phyloP scores from a whole-genome alignment of 1,139 yeast species.

The Zhuliangozyma blackwelliae region DNA sequence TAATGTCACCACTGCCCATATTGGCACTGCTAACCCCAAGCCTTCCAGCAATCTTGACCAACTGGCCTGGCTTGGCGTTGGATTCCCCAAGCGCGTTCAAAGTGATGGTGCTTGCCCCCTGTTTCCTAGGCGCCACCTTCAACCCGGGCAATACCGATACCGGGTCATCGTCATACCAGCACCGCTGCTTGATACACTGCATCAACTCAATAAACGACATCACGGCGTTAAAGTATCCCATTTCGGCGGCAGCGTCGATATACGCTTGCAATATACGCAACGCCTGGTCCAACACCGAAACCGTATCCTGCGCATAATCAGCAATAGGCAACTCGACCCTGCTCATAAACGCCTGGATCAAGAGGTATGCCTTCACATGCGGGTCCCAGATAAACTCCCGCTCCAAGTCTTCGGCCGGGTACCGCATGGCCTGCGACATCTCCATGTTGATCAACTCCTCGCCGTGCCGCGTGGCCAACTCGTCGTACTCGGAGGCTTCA shows the following conservation, averaged over 20 bases:
- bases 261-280: conserved; percentile 91
- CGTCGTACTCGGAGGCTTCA: conserved; percentile 86
- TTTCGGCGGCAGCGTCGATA: conserved; percentile 84
- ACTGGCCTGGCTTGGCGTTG: conserved; percentile 18
- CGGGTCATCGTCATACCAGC: conserved; percentile 80
- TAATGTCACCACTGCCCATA: conserved; percentile 4
- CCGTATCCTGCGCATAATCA: conserved; percentile 91
- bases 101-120: conserved; percentile 12
- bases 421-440: conserved; percentile 76
- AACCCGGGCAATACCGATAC: conserved; percentile 71
- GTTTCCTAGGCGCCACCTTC: conserved; percentile 22
- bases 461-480: conserved; percentile 90
- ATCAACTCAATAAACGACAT: conserved; percentile 60
- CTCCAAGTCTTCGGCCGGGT: conserved; percentile 63
- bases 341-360: conserved; percentile 83
- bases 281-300: conserved; percentile 89
- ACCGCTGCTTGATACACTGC: conserved; percentile 87
- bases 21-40: conserved; percentile 24
- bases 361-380: conserved; percentile 82
- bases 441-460: conserved; percentile 91
- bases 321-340: conserved; percentile 87
- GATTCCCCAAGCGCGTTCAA: conserved; percentile 4
- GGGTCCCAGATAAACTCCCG: conserved; percentile 89
- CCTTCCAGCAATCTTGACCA: conserved; percentile 29
- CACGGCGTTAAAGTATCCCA: conserved; percentile 66